Conservation (phyloP, 805 yeast species). For the Candida alai region DNA sequence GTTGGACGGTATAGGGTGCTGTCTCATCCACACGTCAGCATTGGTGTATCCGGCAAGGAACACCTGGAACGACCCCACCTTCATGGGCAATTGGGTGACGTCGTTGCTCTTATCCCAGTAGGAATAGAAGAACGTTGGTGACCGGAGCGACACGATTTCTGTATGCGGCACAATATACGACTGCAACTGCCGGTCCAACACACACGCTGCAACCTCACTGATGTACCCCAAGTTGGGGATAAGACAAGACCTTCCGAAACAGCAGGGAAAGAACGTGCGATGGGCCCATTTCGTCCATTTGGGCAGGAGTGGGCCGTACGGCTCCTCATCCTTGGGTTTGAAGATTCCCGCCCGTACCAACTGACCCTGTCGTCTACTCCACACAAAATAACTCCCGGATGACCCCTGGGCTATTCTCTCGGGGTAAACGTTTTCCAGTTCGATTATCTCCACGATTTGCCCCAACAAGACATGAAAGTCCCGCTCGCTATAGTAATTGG, state of each 20-base stretch:
- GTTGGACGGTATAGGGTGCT: slow-evolving; percentile 51
- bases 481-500: slow-evolving; percentile 14
- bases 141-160: slow-evolving; percentile 48
- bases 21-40: slow-evolving; percentile 56
- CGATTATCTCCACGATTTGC: slow-evolving; percentile 46
- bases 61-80: slow-evolving; percentile 66
- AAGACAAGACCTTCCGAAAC: slow-evolving; percentile 68
- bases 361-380: slow-evolving; percentile 16
- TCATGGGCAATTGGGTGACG: slow-evolving; percentile 33
- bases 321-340: slow-evolving; percentile 79
- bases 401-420: slow-evolving; percentile 59
- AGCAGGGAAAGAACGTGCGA: slow-evolving; percentile 70
- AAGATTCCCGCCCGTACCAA: slow-evolving; percentile 48
- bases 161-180: slow-evolving; percentile 65
- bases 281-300: slow-evolving; percentile 81
- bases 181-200: slow-evolving; percentile 57
- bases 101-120: slow-evolving; percentile 36
- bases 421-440: slow-evolving; percentile 41
- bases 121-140: slow-evolving; percentile 50
- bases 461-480: slow-evolving; percentile 40
- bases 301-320: slow-evolving; percentile 73
- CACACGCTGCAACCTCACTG: slow-evolving; percentile 67
- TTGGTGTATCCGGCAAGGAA: slow-evolving; percentile 56
- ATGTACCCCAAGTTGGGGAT: slow-evolving; percentile 72
- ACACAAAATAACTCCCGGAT: slow-evolving; percentile 66